phyloP scores from a whole-genome alignment of 768 basidiomycete genomes.

The Leucocoprinus leucothites region DNA sequence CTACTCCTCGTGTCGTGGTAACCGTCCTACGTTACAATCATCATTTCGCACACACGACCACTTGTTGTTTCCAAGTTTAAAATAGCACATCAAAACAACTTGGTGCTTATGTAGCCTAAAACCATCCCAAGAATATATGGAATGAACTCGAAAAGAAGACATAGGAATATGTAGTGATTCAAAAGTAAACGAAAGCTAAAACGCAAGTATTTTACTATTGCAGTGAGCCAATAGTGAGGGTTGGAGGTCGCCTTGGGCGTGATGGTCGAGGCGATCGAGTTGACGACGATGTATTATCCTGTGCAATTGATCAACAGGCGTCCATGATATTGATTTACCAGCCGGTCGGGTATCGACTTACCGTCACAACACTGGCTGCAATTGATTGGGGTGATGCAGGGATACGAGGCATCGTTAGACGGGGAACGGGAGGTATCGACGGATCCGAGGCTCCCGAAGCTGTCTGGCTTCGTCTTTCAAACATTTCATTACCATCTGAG shows the following conservation, averaged over 20 bases:
- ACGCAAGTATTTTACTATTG: neutral
- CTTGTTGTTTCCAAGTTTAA: neutral
- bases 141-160: too few relatives aligned
- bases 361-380: neutral
- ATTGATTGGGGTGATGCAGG: constrained; percentile 1
- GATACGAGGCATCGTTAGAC: constrained; percentile 12
- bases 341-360: neutral
- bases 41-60: neutral
- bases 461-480: constrained; percentile 18
- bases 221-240: constrained; percentile 1
- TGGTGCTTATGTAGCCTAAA: neutral
- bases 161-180: too few relatives aligned
- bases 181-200: too few relatives aligned
- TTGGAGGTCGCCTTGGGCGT: constrained; percentile 5
- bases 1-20: constrained; percentile 4
- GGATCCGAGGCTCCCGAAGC: constrained; percentile 23
- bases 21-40: constrained; percentile 15
- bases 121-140: too few relatives aligned
- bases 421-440: constrained; percentile 24
- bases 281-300: neutral
- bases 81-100: neutral
- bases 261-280: neutral
- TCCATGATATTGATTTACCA: neutral
- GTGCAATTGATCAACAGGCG: neutral
- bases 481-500: constrained; percentile 19